phyloP scores from a whole-genome alignment of 2,329 filamentous ascomycete genomes.

The Blastomyces parvus region DNA sequence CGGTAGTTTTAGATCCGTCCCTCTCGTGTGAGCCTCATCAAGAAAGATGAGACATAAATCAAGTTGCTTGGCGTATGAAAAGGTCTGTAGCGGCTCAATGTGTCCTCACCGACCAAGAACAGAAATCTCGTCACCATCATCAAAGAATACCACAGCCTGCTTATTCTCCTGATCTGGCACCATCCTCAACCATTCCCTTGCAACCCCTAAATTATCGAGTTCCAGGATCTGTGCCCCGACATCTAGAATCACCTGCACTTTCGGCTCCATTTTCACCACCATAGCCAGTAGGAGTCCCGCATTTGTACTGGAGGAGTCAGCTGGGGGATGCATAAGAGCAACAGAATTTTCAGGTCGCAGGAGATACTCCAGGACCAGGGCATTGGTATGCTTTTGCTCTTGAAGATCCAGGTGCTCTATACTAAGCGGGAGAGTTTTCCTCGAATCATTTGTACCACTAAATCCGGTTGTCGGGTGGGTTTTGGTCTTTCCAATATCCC shows the following conservation, averaged over 20 bases:
- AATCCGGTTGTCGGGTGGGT: conserved; percentile 52
- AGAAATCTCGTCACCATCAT: conserved; percentile 23
- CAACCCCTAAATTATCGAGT: conserved; percentile 47
- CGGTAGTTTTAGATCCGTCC: conserved; percentile 58
- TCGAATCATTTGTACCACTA: conserved; percentile 59
- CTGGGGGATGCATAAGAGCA: conserved; percentile 12
- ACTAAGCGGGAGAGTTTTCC: conserved; percentile 47
- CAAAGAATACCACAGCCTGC: conserved; percentile 50
- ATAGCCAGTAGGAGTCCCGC: conserved; percentile 39
- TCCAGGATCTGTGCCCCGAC: conserved; percentile 63
- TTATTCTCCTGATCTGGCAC: conserved; percentile 12
- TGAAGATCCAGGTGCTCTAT: conserved; percentile 49
- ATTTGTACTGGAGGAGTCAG: conserved; percentile 10
- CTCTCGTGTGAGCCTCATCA: conserved; percentile 61
- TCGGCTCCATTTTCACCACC: conserved; percentile 32
- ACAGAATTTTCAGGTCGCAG: conserved; percentile 44
- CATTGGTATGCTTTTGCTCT: conserved; percentile 55
- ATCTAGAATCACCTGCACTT: conserved; percentile 55
- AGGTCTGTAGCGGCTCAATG: conserved; percentile 41
- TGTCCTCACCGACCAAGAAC: conserved; percentile 24
- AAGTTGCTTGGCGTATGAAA: conserved; percentile 48
- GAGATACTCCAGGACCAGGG: conserved; percentile 52
- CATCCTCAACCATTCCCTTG: conserved; percentile 44
- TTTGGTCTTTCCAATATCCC: conserved; percentile 49
- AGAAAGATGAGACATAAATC: conserved; percentile 57